These are phyloP conservation scores for Trametes gibbosa DNA, from an alignment of 768 basidiomycete species.

Conservation along the genomic window DNA sequence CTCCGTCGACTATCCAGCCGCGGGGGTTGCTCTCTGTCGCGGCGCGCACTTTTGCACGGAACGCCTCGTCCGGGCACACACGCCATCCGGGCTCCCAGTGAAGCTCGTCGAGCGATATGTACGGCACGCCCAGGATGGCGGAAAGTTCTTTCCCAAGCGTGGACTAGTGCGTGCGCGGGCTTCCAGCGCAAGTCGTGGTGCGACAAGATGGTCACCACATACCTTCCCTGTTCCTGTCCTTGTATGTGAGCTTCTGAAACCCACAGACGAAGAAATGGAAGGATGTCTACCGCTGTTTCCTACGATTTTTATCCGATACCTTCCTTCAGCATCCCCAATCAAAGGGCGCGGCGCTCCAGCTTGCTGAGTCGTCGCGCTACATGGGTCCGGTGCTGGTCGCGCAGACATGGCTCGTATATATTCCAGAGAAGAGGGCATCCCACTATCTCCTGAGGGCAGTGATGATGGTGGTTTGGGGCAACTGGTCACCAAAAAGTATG, in stretches of 20 bases:
- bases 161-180: constrained; percentile 33
- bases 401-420: neutral
- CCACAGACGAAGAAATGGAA: no score
- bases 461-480: no score
- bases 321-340: constrained; percentile 43
- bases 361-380: neutral
- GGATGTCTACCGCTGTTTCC: constrained; percentile 50
- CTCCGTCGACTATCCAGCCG: constrained; percentile 27
- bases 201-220: constrained; percentile 7
- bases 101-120: constrained; percentile 45
- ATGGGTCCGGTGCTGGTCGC: neutral
- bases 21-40: constrained; percentile 12
- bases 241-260: neutral
- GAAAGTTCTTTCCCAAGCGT: constrained; percentile 48
- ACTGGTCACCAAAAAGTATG: no score
- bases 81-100: constrained; percentile 52
- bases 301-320: constrained; percentile 44
- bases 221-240: constrained; percentile 40
- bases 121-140: constrained; percentile 41
- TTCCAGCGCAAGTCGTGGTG: neutral
- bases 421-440: no score
- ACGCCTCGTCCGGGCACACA: constrained; percentile 23
- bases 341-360: constrained; percentile 10
- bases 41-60: constrained; percentile 13
- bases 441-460: no score